A percentile compares a stretch with the other conserved stretches of the same genome.
phyloP scores from a whole-genome alignment of 345 rosid species.

The Bruguiera gymnorhiza region DNA sequence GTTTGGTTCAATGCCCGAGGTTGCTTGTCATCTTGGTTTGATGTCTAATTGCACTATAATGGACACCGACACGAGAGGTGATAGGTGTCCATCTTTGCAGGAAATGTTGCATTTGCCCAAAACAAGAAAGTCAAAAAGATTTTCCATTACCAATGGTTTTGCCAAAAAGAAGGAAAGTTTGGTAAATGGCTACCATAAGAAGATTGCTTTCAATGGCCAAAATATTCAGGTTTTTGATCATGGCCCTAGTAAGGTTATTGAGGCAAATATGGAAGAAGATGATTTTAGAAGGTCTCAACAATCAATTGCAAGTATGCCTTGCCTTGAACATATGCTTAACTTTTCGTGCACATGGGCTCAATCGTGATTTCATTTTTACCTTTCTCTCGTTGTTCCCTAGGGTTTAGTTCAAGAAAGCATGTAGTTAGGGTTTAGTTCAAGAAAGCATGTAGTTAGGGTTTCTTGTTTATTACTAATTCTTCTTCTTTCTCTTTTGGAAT shows the following conservation, averaged over 20 bases:
- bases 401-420: too few relatives aligned
- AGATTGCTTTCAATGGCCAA: too few relatives aligned
- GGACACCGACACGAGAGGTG: too few relatives aligned
- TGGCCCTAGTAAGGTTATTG: slow-evolving; percentile 40
- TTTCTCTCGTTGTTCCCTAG: not conserved
- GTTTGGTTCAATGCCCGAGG: too few relatives aligned
- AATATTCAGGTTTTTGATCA: slow-evolving; percentile 27
- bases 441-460: slow-evolving; percentile 11
- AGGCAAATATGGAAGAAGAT: slow-evolving; percentile 38
- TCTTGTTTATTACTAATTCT: not conserved
- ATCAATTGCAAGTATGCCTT: slow-evolving; percentile 46
- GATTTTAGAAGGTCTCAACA: slow-evolving; percentile 31
- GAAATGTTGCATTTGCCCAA: too few relatives aligned
- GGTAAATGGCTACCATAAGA: too few relatives aligned
- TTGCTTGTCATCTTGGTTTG: too few relatives aligned
- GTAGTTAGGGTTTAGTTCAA: not conserved
- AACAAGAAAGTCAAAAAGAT: too few relatives aligned
- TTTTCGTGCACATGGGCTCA: not conserved
- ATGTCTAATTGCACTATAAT: too few relatives aligned
- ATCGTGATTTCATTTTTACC: slow-evolving; percentile 2
- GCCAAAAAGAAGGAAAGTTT: too few relatives aligned
- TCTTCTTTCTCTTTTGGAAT: not conserved
- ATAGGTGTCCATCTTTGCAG: too few relatives aligned
- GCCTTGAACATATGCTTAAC: slow-evolving; percentile 7
- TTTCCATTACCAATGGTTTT: too few relatives aligned